Conservation (phyloP, 768 basidiomycete species). For the Roridomyces roridus region DNA sequence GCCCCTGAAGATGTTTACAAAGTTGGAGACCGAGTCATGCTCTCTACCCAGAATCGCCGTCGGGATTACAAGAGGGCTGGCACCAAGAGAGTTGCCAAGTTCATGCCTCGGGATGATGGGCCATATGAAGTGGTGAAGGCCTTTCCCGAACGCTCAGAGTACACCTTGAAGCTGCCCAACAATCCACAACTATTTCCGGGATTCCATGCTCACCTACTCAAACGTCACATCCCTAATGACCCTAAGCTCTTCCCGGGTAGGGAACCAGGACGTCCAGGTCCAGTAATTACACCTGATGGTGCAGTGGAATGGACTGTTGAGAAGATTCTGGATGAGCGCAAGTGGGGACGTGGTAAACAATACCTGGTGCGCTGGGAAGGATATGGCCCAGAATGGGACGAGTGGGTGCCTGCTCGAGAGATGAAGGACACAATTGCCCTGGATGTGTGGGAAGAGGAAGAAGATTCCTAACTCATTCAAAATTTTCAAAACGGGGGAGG, state of each 20-base stretch:
- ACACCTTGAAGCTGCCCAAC: conserved; percentile 7
- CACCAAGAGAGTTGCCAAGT: too few species aligned
- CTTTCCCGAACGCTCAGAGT: conserved; percentile 6
- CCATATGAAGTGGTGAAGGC: conserved; percentile 9
- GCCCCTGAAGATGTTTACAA: neutral
- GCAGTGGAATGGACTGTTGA: conserved; percentile 7
- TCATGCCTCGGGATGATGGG: conserved; percentile 11
- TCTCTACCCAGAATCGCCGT: conserved; percentile 1
- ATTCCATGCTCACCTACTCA: conserved; percentile 26
- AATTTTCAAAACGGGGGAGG: too few species aligned
- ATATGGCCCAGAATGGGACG: conserved; percentile 4
- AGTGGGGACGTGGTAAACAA: neutral
- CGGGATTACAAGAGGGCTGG: too few species aligned
- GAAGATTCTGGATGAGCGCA: conserved; percentile 9
- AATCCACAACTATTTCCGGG: conserved; percentile 16
- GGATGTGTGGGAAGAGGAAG: too few species aligned
- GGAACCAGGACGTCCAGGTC: neutral
- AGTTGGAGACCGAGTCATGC: conserved; percentile 7
- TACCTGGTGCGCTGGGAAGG: conserved; percentile 13
- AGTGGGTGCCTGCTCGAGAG: neutral
- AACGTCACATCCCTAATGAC: neutral
- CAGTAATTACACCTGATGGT: conserved; percentile 6
- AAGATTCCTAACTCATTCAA: too few species aligned
- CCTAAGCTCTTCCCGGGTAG: neutral
- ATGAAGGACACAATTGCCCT: too few species aligned